phyloP scores from a whole-genome alignment of 2,329 filamentous ascomycete species.

The Trichophyton simii region DNA sequence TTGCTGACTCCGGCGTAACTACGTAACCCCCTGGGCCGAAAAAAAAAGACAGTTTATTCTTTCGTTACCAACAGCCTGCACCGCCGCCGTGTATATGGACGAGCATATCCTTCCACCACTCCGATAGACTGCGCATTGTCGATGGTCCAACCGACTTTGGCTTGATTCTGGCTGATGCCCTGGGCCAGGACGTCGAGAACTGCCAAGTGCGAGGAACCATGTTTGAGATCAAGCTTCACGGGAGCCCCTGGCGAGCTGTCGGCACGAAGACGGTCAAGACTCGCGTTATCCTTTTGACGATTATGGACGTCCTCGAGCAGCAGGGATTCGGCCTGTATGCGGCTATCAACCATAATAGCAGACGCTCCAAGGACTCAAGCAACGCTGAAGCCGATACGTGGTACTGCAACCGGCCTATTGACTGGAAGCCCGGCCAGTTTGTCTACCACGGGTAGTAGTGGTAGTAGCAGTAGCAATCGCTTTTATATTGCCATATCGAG shows the following conservation, averaged over 20 bases:
- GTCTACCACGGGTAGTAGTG: slow-evolving; percentile 4
- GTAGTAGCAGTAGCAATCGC: too few relatives aligned
- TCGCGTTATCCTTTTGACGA: slow-evolving; percentile 23
- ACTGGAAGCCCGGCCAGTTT: slow-evolving; percentile 6
- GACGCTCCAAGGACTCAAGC: slow-evolving; percentile 9
- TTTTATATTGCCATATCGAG: too few relatives aligned
- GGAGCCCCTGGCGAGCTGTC: slow-evolving; percentile 22
- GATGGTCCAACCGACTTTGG: slow-evolving; percentile 19
- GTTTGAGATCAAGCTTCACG: slow-evolving; percentile 25
- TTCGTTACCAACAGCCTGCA: slow-evolving; percentile 24
- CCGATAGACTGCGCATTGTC: slow-evolving; percentile 23
- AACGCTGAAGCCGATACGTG: slow-evolving; percentile 6
- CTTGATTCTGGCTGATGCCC: slow-evolving; percentile 12
- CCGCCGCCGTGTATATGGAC: slow-evolving; percentile 29
- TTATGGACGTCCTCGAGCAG: slow-evolving; percentile 25
- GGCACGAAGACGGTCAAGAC: slow-evolving; percentile 27
- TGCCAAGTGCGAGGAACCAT: slow-evolving; percentile 11
- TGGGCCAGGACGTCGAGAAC: slow-evolving; percentile 9
- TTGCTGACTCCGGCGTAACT: slow-evolving; percentile 12
- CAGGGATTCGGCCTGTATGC: slow-evolving; percentile 31
- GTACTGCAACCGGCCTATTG: slow-evolving; percentile 7
- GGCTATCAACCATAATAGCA: slow-evolving; percentile 25
- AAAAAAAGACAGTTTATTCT: slow-evolving; percentile 26
- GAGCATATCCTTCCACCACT: slow-evolving; percentile 24
- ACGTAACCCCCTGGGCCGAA: not conserved